Evolutionary conservation across 2,329 filamentous ascomycete genomes (phyloP), one percentile per base, ranked within the genome.

Genomic region (Sclerotinia sclerotiorum): DNA sequence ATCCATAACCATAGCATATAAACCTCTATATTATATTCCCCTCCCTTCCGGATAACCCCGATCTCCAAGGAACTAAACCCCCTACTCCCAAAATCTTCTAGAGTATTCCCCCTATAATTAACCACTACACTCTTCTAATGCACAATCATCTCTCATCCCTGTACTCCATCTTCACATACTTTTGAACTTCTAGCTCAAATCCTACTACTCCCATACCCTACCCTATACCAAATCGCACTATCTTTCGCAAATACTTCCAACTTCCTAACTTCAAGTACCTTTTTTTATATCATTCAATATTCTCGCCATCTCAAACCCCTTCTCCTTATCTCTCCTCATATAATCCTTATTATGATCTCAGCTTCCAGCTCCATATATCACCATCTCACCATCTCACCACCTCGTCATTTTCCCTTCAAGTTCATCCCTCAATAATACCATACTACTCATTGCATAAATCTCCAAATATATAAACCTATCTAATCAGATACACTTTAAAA

Each of bases 251-350:
- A 35, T 39, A 13, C 15, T 35, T 35, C 35, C 35, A 35, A 6
- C 35, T 3, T 35, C 51, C 44, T 55, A 51, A 67, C 67, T 27
- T 70, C 64, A 29, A 32, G 27, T n/a, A 51, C 66, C 32, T 51
- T 51, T 7, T 51, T 51, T 7, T 35, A 19, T 8, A 32, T 24
- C 32, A 27, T 42, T 5, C 32, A 39, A 11, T 54, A 32, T 24
- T 5, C n/a, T 5, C 2, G 42, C 5, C 8, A 11, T 27, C 10
- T 51, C 17, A 15, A 54, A 21, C 7, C 69, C 64, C 39, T 24
- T 69, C 11, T 72, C 73, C 29, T 75, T 68, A 55, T 74, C 73
- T 64, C 76, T 74, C 61, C 72, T 77, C 69, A 56, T 5, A 56
- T 39, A 32, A 19, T 32, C 32, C 35, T 39, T 39, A 2, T 39